Conservation (phyloP, 2,329 filamentous ascomycete species). For the Periconia macrospinosa region DNA sequence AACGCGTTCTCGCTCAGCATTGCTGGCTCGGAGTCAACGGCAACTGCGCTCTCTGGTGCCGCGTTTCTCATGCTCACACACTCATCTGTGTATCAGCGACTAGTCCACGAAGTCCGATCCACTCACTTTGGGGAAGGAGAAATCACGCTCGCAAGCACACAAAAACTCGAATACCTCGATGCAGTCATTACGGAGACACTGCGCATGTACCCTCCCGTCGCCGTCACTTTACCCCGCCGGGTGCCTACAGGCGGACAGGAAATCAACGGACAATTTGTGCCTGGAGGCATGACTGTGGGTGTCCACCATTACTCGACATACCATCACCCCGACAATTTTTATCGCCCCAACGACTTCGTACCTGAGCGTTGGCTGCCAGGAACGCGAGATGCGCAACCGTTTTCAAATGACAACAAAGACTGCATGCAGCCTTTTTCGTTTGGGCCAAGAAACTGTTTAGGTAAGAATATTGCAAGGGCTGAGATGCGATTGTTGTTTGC, state of each 20-base stretch:
- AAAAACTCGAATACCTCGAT: conserved; percentile 15
- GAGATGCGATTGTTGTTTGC: conserved; percentile 18
- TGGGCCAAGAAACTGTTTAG: conserved; percentile 4
- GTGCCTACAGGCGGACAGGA: too few relatives aligned
- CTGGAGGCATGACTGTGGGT: conserved; percentile 1
- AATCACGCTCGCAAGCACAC: conserved; percentile 2
- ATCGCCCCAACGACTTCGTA: conserved; percentile 6
- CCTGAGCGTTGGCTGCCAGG: conserved; percentile 14
- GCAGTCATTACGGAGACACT: conserved; percentile 15
- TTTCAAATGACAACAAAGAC: not conserved
- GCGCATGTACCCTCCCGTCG: conserved; percentile 5
- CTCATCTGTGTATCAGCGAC: not conserved
- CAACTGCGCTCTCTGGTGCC: conserved; percentile 33
- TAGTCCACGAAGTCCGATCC: conserved; percentile 8
- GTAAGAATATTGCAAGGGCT: conserved; percentile 17
- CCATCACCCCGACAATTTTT: not conserved
- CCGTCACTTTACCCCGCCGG: too few relatives aligned
- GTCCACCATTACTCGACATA: not conserved
- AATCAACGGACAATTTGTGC: too few relatives aligned
- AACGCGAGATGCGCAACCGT: not conserved
- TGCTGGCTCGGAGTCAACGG: conserved; percentile 46
- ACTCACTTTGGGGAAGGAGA: not conserved
- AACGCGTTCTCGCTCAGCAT: conserved; percentile 35
- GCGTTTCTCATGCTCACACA: conserved; percentile 22
- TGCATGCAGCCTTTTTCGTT: conserved; percentile 2